Evolutionary conservation across 345 rosid species (phyloP), one percentile per base, ranked within the genome.

Genomic region (Hirschfeldia incana): DNA sequence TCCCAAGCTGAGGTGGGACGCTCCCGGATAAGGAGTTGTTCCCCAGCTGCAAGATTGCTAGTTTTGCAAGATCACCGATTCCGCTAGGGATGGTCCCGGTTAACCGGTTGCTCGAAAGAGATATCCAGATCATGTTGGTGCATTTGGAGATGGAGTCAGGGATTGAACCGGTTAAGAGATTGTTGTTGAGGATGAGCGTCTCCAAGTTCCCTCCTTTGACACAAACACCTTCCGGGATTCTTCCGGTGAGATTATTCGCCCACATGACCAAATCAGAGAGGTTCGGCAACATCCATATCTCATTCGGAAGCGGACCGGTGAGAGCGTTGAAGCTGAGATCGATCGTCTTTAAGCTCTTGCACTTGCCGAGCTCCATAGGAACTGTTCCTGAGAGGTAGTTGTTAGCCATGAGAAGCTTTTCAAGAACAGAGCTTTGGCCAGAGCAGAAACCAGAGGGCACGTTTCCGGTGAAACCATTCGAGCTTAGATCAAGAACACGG

Each of bases 191-290:
- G 71, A 94, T 92, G 77, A 94, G 76, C 15, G 92, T 87, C 86
- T 91, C 94, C 65, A 94, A 81, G 73, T 88, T 91, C 37, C 98
- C 94, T 69, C 97, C 95, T 8, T 84, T 60, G 10, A 68, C 75
- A 74, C 98, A 94, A 75, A 94, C 88, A 61, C 82, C 88, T 68
- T 89, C 85, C 0, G 98, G 97, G 76, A 94, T 94, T 44, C 74
- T 84, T 8, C 97, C 98, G 2, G 92, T 87, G 75, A 94, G 91
- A 81, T 91, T 92, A 81, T 94, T 94, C 21, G 98, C 97, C 98
- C 98, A 94, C 87, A 94, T 92, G 62, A 91, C 92, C 84, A 94
- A 74, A 67, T 94, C 94, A 2, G 87, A 76, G 29, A 94, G 88
- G 76, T 86, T 82, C 10, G 97, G 97, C 68, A 94, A 83, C 29